These are phyloP conservation scores for Brettanomyces naardenensis DNA, from an alignment of 805 yeast genomes.

Conservation along the genomic window DNA sequence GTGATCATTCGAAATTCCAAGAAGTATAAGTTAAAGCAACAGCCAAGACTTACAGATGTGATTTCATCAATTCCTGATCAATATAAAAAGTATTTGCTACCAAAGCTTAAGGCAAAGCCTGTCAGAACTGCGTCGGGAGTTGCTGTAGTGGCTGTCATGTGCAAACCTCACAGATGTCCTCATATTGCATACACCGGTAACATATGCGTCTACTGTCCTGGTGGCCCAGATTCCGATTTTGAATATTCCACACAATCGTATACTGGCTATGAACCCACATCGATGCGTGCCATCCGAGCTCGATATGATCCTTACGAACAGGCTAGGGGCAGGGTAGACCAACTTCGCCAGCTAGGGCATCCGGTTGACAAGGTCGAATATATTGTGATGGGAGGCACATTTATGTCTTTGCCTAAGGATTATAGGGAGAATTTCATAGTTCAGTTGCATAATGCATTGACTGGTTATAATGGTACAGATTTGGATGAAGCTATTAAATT, in stretches of 20 bases:
- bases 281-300: constrained; percentile 98
- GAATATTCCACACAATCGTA: constrained; percentile 97
- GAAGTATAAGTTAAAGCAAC: constrained; percentile 83
- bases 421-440: constrained; percentile 87
- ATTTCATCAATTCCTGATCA: constrained; percentile 95
- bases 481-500: constrained; percentile 85
- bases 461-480: constrained; percentile 83
- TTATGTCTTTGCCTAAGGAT: constrained; percentile 87
- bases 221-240: constrained; percentile 97
- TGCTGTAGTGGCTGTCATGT: constrained; percentile 99
- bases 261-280: constrained; percentile 97
- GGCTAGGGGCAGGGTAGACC: constrained; percentile 96
- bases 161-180: constrained; percentile 98
- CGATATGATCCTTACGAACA: constrained; percentile 98
- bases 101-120: constrained; percentile 96
- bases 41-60: constrained; percentile 91
- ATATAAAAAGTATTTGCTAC: constrained; percentile 81
- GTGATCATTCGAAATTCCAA: constrained; percentile 78
- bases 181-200: constrained; percentile 98
- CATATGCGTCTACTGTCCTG: constrained; percentile 97
- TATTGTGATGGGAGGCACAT: constrained; percentile 98
- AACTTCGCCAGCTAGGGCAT: constrained; percentile 89
- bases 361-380: constrained; percentile 96
- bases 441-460: constrained; percentile 87
- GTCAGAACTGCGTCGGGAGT: constrained; percentile 98